Base-by-base conservation (phyloP, 1,284 basidiomycete genomes). In the Porodaedalea pini region DNA sequence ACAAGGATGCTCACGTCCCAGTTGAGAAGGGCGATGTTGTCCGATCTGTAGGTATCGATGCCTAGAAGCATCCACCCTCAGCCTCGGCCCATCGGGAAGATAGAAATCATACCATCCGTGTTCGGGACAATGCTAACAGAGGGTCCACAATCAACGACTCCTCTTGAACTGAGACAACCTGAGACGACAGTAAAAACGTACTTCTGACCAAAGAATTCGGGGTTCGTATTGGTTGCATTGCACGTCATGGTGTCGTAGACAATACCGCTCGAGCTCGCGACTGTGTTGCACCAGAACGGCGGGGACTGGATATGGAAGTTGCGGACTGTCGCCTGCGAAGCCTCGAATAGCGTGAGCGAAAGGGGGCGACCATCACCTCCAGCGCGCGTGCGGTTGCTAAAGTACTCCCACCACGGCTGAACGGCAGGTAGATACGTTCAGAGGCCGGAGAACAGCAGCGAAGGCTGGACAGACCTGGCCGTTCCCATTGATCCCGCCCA, bases 311-410 rank as follows among this genome's bases (percentile, higher is more conserved):
- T 80, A 11, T 68, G 71, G 68, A 85, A 85, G 67, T 81, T 74
- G 41, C 69, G 71, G 11, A 86, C 72, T 0, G 68, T 64, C 1
- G 72, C 84, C 47, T 77, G 71, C 10, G 69, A 73, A 6, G 74
- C 81, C 54, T 81, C 71, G 57, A 70, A 78, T 29, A 88, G 65
- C 0, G 83, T 82, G 44, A 88, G 69, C 2, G 82, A 73, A 61
- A 88, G 81, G 1, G 85, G 84, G 15, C 84, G 78, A 1, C 82
- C 82, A 61, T 83, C 80, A 19, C 83, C 83, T 66, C 82, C 82
- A 59, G 67, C 69, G 50, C 75, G 74, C 40, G 75, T 73, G 39
- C 69, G 69, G 50, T 71, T 76, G 45, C 72, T 72, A 60, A 73
- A 78, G 65, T 72, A 78, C 17, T 75, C 67, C 75, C 79, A 82